Evolutionary conservation across 176 grass and related monocot species (phyloP).

Genomic region (Dactylis glomerata): DNA sequence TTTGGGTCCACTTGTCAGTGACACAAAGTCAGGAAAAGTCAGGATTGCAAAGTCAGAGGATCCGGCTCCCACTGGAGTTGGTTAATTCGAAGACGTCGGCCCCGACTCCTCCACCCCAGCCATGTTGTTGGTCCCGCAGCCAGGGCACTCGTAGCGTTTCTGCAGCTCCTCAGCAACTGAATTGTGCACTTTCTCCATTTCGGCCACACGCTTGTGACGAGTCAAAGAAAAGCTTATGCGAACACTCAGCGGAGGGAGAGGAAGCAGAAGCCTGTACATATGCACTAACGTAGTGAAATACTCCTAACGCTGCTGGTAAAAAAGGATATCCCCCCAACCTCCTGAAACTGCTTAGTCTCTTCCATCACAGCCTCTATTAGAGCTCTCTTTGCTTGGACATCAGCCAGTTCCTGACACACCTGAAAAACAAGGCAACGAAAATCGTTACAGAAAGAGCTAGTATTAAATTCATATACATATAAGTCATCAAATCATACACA

Average conservation of each 20-base stretch:
- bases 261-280: neutral
- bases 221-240: slow-evolving; percentile 52
- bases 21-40: no score
- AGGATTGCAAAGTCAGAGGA: no score
- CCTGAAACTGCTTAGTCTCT: slow-evolving; percentile 57
- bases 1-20: no score
- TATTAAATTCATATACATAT: neutral
- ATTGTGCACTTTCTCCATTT: slow-evolving; percentile 53
- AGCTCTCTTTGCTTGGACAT: slow-evolving; percentile 53
- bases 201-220: slow-evolving; percentile 48
- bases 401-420: slow-evolving; percentile 49
- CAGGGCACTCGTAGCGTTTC: slow-evolving; percentile 37
- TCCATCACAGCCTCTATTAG: slow-evolving; percentile 66
- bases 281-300: neutral
- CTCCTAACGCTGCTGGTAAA: neutral
- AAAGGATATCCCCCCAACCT: slow-evolving; percentile 77
- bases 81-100: neutral
- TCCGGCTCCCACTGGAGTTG: no score
- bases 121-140: slow-evolving; percentile 79
- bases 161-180: slow-evolving; percentile 65
- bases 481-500: no score
- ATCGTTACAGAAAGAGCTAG: neutral
- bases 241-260: neutral
- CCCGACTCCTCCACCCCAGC: slow-evolving; percentile 21
- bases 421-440: slow-evolving; percentile 20